Percentiles rank a stretch among this genome's conserved stretches.
These are phyloP conservation scores for Epichloe glyceriae DNA, from an alignment of 2,329 filamentous ascomycete species.

Conservation along the genomic window DNA sequence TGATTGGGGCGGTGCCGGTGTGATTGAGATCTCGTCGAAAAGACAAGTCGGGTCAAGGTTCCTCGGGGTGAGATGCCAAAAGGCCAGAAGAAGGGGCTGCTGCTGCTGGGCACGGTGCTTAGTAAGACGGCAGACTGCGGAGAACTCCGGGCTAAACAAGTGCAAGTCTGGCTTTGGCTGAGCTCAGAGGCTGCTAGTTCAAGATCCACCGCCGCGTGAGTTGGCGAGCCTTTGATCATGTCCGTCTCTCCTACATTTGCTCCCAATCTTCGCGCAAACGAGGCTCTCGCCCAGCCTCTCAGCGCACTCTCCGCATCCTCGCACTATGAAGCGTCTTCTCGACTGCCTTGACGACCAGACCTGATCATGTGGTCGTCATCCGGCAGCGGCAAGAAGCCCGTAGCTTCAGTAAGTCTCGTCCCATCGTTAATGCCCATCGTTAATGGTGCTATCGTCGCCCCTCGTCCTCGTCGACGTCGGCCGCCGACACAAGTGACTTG, in stretches of 20 bases:
- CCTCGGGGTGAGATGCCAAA: background rate
- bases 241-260: background rate
- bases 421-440: background rate
- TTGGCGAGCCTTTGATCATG: background rate
- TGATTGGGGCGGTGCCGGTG: background rate
- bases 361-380: constrained; percentile 52
- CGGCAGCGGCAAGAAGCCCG: constrained; percentile 54
- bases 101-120: background rate
- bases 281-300: constrained; percentile 13
- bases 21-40: no score
- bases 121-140: background rate
- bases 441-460: background rate
- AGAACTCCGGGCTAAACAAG: background rate
- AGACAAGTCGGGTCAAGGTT: no score
- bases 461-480: background rate
- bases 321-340: constrained; percentile 19
- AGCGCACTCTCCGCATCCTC: constrained; percentile 9
- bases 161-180: background rate
- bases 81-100: background rate
- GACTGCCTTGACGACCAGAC: constrained; percentile 14
- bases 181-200: background rate
- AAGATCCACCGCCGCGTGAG: background rate
- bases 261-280: constrained; percentile 5
- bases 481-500: background rate
- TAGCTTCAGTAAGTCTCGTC: constrained; percentile 50